Evolutionary conservation across 2,329 filamentous ascomycete genomes (phyloP).

Genomic region (Colletotrichum sp.): DNA sequence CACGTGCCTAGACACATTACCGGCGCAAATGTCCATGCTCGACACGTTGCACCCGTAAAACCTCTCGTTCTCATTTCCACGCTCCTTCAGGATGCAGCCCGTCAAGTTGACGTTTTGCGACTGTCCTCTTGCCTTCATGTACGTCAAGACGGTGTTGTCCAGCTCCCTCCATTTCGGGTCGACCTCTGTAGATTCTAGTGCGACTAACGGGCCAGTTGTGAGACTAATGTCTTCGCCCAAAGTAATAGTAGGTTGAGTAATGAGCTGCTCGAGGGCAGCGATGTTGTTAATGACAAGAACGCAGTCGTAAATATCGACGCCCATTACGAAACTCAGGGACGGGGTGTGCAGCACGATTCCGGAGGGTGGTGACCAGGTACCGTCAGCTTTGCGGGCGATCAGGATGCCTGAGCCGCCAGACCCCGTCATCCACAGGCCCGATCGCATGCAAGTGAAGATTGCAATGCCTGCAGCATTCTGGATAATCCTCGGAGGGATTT

Average conservation of each 20-base stretch:
- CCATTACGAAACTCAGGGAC: constrained; percentile 86
- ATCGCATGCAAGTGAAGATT: constrained; percentile 95
- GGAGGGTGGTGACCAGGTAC: constrained; percentile 89
- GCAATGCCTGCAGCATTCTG: constrained; percentile 88
- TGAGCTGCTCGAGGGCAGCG: constrained; percentile 76
- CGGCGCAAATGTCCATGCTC: constrained; percentile 62
- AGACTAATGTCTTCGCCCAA: constrained; percentile 83
- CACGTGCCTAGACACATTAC: constrained; percentile 58
- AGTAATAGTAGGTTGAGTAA: constrained; percentile 79
- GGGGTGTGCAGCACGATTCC: constrained; percentile 91
- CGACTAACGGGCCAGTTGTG: constrained; percentile 74
- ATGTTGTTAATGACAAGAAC: constrained; percentile 91
- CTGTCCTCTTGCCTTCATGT: constrained; percentile 63
- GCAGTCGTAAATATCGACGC: constrained; percentile 95
- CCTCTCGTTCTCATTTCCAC: constrained; percentile 63
- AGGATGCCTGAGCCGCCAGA: constrained; percentile 90
- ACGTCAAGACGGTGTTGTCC: constrained; percentile 60
- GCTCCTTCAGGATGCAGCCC: constrained; percentile 61
- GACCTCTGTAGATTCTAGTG: constrained; percentile 55
- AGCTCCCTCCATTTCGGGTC: constrained; percentile 58
- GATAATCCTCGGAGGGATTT: constrained; percentile 86
- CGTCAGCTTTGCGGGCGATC: constrained; percentile 82
- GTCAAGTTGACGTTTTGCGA: constrained; percentile 59
- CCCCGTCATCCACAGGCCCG: constrained; percentile 88
- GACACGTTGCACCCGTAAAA: constrained; percentile 58